phyloP scores from a whole-genome alignment of 2,329 filamentous ascomycete genomes.

The Taxawa tesnikishii region DNA sequence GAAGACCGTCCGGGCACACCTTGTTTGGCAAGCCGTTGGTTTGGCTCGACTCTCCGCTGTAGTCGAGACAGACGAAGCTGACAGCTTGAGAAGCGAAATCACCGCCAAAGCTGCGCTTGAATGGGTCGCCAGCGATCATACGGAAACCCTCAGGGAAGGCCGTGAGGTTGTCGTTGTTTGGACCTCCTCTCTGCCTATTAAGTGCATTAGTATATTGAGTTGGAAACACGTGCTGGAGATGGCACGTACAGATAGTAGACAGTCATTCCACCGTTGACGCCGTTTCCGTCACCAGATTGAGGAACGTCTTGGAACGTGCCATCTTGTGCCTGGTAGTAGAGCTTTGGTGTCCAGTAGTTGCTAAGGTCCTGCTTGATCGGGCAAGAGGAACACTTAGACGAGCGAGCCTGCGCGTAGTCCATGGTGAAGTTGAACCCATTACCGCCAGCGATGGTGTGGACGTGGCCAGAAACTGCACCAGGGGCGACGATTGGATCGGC shows the following conservation, averaged over 20 bases:
- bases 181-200: conserved; percentile 25
- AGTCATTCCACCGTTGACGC: conserved; percentile 47
- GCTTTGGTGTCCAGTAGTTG: conserved; percentile 64
- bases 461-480: conserved; percentile 46
- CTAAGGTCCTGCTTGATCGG: conserved; percentile 55
- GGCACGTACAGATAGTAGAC: conserved; percentile 55
- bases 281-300: conserved; percentile 31
- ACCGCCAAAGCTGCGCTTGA: conserved; percentile 44
- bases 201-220: too few relatives aligned
- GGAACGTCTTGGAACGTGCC: conserved; percentile 48
- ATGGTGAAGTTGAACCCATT: conserved; percentile 53
- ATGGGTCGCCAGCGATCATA: conserved; percentile 56
- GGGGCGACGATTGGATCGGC: conserved; percentile 58
- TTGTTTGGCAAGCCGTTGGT: conserved; percentile 54
- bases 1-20: conserved; percentile 52
- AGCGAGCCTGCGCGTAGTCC: conserved; percentile 45
- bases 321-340: conserved; percentile 56
- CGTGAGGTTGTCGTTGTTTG: conserved; percentile 51
- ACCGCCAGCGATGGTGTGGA: conserved; percentile 60
- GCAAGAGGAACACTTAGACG: conserved; percentile 60
- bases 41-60: conserved; percentile 30
- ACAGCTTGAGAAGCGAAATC: conserved; percentile 42
- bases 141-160: conserved; percentile 60
- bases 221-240: too few relatives aligned
- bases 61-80: conserved; percentile 43